Evolutionary conservation across 495 filamentous ascomycete genomes (phyloP).

Genomic region (Pseudevernia furfuracea): DNA sequence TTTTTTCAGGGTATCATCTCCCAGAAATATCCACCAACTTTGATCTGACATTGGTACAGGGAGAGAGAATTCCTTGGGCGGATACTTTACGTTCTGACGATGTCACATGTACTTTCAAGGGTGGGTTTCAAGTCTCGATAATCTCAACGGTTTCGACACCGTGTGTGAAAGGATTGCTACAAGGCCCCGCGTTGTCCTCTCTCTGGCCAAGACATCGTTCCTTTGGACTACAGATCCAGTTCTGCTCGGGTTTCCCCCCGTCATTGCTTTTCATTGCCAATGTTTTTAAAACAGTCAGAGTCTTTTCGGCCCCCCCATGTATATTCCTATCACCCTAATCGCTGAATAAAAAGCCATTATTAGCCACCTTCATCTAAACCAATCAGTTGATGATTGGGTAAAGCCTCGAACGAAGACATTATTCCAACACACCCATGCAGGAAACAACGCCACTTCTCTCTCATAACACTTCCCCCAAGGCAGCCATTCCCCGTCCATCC

Average conservation of each 20-base stretch:
- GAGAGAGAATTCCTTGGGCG: not conserved
- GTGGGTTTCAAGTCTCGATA: not conserved
- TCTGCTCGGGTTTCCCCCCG: not conserved
- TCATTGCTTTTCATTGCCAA: not conserved
- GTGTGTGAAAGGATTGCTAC: not conserved
- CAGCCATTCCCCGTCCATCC: not conserved
- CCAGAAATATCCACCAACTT: not conserved
- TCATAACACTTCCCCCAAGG: not conserved
- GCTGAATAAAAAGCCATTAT: not conserved
- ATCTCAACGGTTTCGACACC: not conserved
- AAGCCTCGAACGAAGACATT: not conserved
- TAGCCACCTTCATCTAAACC: not conserved
- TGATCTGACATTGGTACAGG: not conserved
- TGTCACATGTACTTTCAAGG: not conserved
- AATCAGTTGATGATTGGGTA: not conserved
- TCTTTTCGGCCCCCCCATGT: not conserved
- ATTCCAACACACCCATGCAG: not conserved
- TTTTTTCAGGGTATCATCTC: not conserved
- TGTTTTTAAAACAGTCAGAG: not conserved
- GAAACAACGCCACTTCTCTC: not conserved
- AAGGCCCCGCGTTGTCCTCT: not conserved
- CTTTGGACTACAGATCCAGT: not conserved
- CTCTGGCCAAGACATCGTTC: not conserved
- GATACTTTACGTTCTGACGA: not conserved
- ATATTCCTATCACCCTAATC: not conserved